Conservation (phyloP, 2,329 filamentous ascomycete species). For the Apiospora aurea region DNA sequence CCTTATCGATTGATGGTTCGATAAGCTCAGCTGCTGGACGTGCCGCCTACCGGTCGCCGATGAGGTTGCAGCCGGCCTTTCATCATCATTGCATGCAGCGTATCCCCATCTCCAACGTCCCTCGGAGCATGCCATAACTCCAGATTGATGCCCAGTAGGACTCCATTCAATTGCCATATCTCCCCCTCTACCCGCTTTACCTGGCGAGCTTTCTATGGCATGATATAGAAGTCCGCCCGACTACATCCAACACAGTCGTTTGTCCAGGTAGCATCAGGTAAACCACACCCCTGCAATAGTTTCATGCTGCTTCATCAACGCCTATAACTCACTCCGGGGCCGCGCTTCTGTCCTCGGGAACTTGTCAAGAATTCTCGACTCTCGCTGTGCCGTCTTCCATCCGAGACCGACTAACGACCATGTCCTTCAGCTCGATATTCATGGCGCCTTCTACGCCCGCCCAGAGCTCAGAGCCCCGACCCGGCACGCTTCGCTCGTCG, state of each 20-base stretch:
- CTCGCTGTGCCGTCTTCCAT: neutral
- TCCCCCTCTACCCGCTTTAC: neutral
- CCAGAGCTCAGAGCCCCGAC: slow-evolving; percentile 37
- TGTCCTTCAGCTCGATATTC: slow-evolving; percentile 28
- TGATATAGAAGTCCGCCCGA: slow-evolving; percentile 7
- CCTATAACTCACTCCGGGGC: neutral
- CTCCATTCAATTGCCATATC: neutral
- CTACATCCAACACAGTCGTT: slow-evolving; percentile 16
- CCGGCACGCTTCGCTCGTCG: slow-evolving; percentile 36
- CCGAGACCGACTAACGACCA: slow-evolving; percentile 14
- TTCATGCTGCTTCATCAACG: slow-evolving; percentile 5
- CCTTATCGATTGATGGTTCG: neutral
- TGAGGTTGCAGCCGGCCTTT: slow-evolving; percentile 11
- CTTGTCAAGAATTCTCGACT: neutral
- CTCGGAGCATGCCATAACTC: neutral
- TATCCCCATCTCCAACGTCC: neutral
- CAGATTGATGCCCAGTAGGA: neutral
- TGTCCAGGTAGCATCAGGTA: slow-evolving; percentile 20
- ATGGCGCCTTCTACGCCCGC: slow-evolving; percentile 37
- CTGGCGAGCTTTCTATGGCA: slow-evolving; percentile 2
- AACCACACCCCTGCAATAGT: slow-evolving; percentile 21
- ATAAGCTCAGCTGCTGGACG: neutral
- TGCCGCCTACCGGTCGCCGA: neutral
- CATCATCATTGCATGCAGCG: neutral
- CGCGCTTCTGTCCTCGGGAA: neutral